These are phyloP conservation scores for Aspergillus wentii DNA, from an alignment of 495 filamentous ascomycete genomes.

Conservation along the genomic window DNA sequence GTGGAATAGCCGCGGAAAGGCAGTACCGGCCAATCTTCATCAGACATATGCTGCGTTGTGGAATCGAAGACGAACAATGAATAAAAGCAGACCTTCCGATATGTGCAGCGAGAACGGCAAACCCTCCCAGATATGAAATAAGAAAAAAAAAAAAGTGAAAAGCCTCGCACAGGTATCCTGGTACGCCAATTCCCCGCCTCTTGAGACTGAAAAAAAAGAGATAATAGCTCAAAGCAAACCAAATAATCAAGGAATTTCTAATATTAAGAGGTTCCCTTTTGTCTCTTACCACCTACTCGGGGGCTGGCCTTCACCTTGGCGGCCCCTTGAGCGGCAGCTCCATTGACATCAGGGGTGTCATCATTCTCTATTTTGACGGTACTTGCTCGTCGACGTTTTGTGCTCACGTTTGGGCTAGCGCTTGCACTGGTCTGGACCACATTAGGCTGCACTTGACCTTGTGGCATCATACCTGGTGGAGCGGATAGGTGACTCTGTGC, in stretches of 20 bases:
- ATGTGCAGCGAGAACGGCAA: conserved; percentile 12
- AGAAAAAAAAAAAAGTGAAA: conserved; percentile 12
- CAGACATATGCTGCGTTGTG: no score
- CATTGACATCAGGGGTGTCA: conserved; percentile 48
- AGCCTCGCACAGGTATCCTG: conserved; percentile 26
- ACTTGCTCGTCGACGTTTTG: conserved; percentile 72
- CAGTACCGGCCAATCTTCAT: conserved; percentile 18
- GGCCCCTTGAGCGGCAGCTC: conserved; percentile 29
- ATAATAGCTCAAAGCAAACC: conserved; percentile 5
- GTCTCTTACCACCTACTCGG: conserved; percentile 47
- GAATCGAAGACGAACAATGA: conserved; percentile 12
- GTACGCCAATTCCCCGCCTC: conserved; percentile 31
- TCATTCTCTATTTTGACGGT: conserved; percentile 75
- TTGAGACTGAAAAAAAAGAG: conserved; percentile 15
- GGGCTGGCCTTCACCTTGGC: conserved; percentile 56
- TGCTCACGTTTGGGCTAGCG: conserved; percentile 75
- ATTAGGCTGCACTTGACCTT: conserved; percentile 57
- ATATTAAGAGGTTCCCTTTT: conserved; percentile 41
- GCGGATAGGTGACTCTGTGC: conserved; percentile 38
- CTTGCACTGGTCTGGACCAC: conserved; percentile 72
- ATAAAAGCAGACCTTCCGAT: conserved; percentile 14
- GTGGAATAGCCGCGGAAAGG: no score
- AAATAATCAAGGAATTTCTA: conserved; percentile 4
- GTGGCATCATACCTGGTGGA: conserved; percentile 62
- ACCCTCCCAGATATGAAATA: conserved; percentile 5